Percentiles rank a stretch among this genome's conserved stretches.
These are phyloP conservation scores for Tulasnella sp. DNA, from an alignment of 768 basidiomycete genomes.

Conservation along the genomic window DNA sequence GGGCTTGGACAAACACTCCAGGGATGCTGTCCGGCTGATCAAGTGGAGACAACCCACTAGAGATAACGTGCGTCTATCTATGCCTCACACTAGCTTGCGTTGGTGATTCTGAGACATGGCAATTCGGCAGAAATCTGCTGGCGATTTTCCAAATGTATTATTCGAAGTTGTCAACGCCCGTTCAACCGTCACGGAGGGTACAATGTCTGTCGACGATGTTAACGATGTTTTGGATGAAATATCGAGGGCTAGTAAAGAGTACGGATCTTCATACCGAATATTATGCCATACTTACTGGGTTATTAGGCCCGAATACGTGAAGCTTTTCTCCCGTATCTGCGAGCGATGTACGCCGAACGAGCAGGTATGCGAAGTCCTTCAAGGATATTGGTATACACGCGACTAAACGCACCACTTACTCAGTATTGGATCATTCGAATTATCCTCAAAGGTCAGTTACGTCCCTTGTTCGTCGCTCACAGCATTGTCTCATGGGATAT, in stretches of 20 bases:
- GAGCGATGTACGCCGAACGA: conserved; percentile 65
- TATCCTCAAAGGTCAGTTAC: conserved; percentile 68
- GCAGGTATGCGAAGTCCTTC: conserved; percentile 31
- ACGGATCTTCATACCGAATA: conserved; percentile 22
- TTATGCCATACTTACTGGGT: conserved; percentile 2
- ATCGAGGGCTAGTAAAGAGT: conserved; percentile 65
- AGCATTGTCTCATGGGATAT: too few species aligned
- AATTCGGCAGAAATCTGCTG: conserved; percentile 46
- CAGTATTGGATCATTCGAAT: conserved; percentile 85
- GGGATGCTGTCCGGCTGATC: conserved; percentile 65
- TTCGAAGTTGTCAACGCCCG: conserved; percentile 78
- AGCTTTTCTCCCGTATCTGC: conserved; percentile 54
- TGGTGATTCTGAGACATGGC: not conserved
- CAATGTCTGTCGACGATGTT: conserved; percentile 59
- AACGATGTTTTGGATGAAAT: conserved; percentile 74
- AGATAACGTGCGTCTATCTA: conserved; percentile 38
- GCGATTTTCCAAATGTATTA: conserved; percentile 79
- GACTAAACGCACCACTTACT: not conserved
- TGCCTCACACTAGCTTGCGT: not conserved
- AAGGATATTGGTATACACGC: too few species aligned
- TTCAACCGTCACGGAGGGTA: conserved; percentile 64
- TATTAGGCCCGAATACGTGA: conserved; percentile 58
- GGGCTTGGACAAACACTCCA: conserved; percentile 64
- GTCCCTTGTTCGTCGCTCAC: too few species aligned
- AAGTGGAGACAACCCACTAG: conserved; percentile 85